Evolutionary conservation across 2,329 filamentous ascomycete genomes (phyloP).

Genomic region (Metarhizium brunneum): DNA sequence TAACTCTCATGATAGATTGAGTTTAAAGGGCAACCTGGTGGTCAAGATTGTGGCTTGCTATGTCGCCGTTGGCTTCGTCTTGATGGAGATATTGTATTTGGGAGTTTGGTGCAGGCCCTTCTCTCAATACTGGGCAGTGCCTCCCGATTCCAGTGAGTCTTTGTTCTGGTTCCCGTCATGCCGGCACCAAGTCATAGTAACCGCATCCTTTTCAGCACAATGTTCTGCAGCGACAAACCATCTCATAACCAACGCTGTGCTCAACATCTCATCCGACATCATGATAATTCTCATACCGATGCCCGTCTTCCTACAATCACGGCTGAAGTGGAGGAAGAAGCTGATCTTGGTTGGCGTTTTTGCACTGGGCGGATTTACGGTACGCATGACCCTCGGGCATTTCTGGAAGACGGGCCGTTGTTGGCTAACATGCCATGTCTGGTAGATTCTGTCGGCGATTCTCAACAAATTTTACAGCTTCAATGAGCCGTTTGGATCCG

Average conservation of each 20-base stretch:
- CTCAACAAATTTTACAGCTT: slow-evolving; percentile 37
- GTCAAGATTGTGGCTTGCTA: slow-evolving; percentile 42
- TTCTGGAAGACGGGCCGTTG: background rate
- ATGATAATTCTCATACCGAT: slow-evolving; percentile 50
- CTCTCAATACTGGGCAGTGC: slow-evolving; percentile 47
- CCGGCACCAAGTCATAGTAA: background rate
- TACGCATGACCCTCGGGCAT: slow-evolving; percentile 16
- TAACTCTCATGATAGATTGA: slow-evolving; percentile 23
- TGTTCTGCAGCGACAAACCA: slow-evolving; percentile 49
- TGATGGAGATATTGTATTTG: slow-evolving; percentile 40
- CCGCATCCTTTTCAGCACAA: slow-evolving; percentile 29
- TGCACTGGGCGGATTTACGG: slow-evolving; percentile 35
- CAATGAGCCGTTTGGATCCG: slow-evolving; percentile 24
- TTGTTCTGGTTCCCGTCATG: background rate
- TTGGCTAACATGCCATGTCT: background rate
- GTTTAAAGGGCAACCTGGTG: slow-evolving; percentile 34
- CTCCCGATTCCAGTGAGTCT: slow-evolving; percentile 34
- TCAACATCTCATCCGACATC: slow-evolving; percentile 52
- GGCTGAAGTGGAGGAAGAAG: slow-evolving; percentile 42
- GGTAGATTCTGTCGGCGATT: slow-evolving; percentile 38
- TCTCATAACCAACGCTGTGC: slow-evolving; percentile 46
- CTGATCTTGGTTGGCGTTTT: slow-evolving; percentile 38
- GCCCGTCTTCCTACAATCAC: slow-evolving; percentile 40
- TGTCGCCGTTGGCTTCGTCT: slow-evolving; percentile 33
- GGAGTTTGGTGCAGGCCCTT: slow-evolving; percentile 49